Conservation (phyloP, 2,329 filamentous ascomycete species). For the Parafenestella ontariensis region DNA sequence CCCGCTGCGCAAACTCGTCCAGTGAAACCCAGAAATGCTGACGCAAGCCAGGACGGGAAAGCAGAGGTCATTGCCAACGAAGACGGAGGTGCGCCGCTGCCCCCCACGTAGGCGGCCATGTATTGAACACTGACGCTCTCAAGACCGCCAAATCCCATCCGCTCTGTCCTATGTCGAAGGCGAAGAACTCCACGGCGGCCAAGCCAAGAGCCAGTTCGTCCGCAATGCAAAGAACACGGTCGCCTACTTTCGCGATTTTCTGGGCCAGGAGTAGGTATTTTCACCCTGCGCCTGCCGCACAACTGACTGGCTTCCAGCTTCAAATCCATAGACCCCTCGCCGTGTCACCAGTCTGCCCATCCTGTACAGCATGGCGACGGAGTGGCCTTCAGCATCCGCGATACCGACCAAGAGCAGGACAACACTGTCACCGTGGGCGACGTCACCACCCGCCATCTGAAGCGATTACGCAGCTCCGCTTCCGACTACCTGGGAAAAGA, state of each 20-base stretch:
- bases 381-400: slow-evolving; percentile 83
- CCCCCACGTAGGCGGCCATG: slow-evolving; percentile 3
- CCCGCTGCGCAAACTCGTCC: not conserved
- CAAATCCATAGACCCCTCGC: slow-evolving; percentile 94
- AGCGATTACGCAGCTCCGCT: slow-evolving; percentile 80
- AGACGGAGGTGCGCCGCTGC: slow-evolving; percentile 76
- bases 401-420: slow-evolving; percentile 63
- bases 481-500: slow-evolving; percentile 91
- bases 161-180: slow-evolving; percentile 93
- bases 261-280: slow-evolving; percentile 82
- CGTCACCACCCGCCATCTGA: slow-evolving; percentile 82
- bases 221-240: slow-evolving; percentile 93
- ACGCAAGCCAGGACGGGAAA: slow-evolving; percentile 74
- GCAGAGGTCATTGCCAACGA: slow-evolving; percentile 98
- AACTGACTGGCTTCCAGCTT: slow-evolving; percentile 61
- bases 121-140: slow-evolving; percentile 14
- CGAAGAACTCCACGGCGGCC: slow-evolving; percentile 94
- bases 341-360: slow-evolving; percentile 92
- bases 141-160: slow-evolving; percentile 95
- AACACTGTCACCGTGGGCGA: slow-evolving; percentile 81
- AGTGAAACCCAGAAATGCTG: slow-evolving; percentile 3
- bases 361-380: slow-evolving; percentile 75
- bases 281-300: not conserved
- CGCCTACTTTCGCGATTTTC: slow-evolving; percentile 93
- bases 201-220: slow-evolving; percentile 92